These are phyloP conservation scores for Antitrichia curtipendula DNA, from an alignment of 225 moss, liverwort and hornwort species.

Conservation along the genomic window DNA sequence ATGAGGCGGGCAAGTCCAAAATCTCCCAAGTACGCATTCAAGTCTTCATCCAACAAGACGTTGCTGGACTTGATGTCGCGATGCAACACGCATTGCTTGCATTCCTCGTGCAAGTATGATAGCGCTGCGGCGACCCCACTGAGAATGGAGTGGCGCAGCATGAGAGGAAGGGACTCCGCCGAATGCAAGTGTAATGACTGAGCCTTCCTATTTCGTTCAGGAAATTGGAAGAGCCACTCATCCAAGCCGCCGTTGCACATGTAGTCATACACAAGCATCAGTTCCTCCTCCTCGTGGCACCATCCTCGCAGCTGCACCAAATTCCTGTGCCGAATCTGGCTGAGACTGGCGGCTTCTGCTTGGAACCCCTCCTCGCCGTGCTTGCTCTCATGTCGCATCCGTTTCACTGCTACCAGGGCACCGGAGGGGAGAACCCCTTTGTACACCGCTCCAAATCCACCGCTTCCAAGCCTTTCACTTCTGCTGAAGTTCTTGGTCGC, in stretches of 20 bases:
- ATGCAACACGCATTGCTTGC: slow-evolving; percentile 4
- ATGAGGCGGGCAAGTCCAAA: slow-evolving; percentile 1
- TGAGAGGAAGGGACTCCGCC: neutral
- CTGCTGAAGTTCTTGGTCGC: slow-evolving; percentile 18
- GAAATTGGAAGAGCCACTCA: slow-evolving; percentile 9
- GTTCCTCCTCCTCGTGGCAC: slow-evolving; percentile 40
- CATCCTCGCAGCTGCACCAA: slow-evolving; percentile 42
- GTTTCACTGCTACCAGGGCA: neutral
- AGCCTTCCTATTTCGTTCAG: neutral
- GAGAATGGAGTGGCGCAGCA: neutral
- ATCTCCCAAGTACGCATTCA: slow-evolving; percentile 7
- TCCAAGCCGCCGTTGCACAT: slow-evolving; percentile 54
- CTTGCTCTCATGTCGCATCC: neutral
- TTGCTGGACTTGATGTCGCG: slow-evolving; percentile 22
- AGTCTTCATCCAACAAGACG: slow-evolving; percentile 6
- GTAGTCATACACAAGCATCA: slow-evolving; percentile 38
- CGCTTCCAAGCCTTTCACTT: slow-evolving; percentile 2
- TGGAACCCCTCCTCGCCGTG: slow-evolving; percentile 7
- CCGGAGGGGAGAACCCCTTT: slow-evolving; percentile 4
- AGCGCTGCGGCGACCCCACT: neutral
- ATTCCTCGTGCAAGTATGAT: neutral
- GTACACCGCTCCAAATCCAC: neutral
- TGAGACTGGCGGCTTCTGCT: slow-evolving; percentile 24
- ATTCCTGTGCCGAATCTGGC: slow-evolving; percentile 7
- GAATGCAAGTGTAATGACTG: neutral